Conservation (phyloP, 495 filamentous ascomycete species). For the Chaetomium tenue region DNA sequence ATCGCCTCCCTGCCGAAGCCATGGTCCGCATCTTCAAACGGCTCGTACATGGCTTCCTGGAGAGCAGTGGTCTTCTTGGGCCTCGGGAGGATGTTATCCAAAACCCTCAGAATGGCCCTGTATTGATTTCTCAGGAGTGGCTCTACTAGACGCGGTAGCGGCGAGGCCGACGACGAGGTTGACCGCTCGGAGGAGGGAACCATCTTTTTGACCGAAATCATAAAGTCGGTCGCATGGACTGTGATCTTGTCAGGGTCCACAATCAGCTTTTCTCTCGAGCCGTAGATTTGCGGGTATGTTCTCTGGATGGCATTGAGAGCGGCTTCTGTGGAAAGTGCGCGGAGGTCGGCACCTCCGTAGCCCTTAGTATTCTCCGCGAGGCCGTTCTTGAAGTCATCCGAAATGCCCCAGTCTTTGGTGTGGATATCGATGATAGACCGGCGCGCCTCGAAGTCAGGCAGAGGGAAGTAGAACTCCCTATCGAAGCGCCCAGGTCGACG, state of each 20-base stretch:
- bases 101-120: conserved; percentile 56
- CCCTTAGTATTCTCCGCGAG: conserved; percentile 89
- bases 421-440: conserved; percentile 91
- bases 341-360: conserved; percentile 91
- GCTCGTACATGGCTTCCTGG: conserved; percentile 92
- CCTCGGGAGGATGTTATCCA: conserved; percentile 80
- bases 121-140: conserved; percentile 76
- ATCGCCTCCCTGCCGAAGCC: conserved; percentile 83
- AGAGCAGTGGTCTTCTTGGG: conserved; percentile 81
- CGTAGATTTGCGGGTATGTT: conserved; percentile 94
- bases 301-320: conserved; percentile 96
- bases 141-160: conserved; percentile 73
- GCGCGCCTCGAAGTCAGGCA: conserved; percentile 75
- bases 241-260: conserved; percentile 82
- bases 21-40: conserved; percentile 67
- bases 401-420: conserved; percentile 87
- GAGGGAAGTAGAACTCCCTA: conserved; percentile 94
- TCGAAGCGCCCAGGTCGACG: conserved; percentile 94
- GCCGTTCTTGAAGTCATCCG: conserved; percentile 72
- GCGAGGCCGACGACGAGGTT: conserved; percentile 72
- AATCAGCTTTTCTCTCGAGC: conserved; percentile 81
- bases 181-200: conserved; percentile 91
- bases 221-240: conserved; percentile 88
- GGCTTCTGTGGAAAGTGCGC: conserved; percentile 95
- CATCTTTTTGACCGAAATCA: conserved; percentile 93